Evolutionary conservation across 352 stramenopile genomes (phyloP).

Genomic region (Aphanomyces invadans): DNA sequence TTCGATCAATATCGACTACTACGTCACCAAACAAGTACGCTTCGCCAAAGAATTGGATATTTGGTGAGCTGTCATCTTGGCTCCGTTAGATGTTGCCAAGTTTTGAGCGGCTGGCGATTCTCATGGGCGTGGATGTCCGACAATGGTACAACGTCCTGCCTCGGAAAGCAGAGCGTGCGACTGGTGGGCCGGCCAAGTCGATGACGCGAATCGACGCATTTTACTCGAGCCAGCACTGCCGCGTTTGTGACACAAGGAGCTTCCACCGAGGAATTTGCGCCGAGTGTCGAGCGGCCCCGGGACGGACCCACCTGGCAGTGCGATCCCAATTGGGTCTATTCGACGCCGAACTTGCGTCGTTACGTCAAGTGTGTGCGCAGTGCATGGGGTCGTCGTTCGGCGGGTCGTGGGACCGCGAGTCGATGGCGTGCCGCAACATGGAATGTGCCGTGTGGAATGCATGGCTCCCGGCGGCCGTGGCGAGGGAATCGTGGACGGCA

Average conservation of each 20-base stretch:
- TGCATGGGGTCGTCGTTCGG: constrained; percentile 12
- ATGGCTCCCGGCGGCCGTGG: neutral
- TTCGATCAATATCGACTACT: constrained; percentile 89
- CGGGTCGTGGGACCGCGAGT: neutral
- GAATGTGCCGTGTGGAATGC: constrained; percentile 18
- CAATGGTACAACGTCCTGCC: constrained; percentile 62
- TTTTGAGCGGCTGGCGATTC: constrained; percentile 74
- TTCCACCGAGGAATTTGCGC: constrained; percentile 2
- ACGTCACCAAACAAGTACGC: constrained; percentile 85
- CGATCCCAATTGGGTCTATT: neutral
- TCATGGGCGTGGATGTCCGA: constrained; percentile 70
- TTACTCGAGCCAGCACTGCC: constrained; percentile 78
- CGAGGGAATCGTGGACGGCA: neutral
- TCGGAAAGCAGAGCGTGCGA: constrained; percentile 27
- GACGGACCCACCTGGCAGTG: neutral
- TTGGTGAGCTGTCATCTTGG: neutral
- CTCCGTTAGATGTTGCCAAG: constrained; percentile 57
- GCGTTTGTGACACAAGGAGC: constrained; percentile 41
- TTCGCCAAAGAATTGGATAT: too few relatives aligned
- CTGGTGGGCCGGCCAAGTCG: constrained; percentile 8
- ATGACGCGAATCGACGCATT: constrained; percentile 63
- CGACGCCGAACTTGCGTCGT: neutral
- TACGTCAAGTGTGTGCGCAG: constrained; percentile 2
- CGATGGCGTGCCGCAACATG: constrained; percentile 13
- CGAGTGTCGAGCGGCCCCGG: neutral